Conservation (phyloP, 1,284 basidiomycete species). For the Puccinia triticina region DNA sequence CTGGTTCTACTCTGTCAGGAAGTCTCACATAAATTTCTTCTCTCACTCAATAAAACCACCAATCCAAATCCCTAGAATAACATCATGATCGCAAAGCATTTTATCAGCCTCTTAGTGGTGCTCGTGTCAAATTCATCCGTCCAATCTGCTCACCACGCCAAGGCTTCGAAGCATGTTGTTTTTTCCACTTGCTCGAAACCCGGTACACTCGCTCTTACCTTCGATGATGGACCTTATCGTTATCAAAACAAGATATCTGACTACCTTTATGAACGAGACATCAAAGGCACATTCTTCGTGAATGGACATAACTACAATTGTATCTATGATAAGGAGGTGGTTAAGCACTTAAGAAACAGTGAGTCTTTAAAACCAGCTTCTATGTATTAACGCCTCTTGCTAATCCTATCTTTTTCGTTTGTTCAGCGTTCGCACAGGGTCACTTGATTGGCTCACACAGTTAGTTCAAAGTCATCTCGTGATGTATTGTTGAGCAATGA, state of each 20-base stretch:
- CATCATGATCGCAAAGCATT: too few species aligned
- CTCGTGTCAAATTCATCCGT: too few species aligned
- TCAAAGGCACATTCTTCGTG: slow-evolving; percentile 37
- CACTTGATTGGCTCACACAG: slow-evolving; percentile 31
- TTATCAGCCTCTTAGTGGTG: too few species aligned
- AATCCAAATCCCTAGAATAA: too few species aligned
- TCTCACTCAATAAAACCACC: too few species aligned
- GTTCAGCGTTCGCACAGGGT: slow-evolving; percentile 5
- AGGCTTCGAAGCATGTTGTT: too few species aligned
- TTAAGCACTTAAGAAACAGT: slow-evolving; percentile 18
- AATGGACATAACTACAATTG: slow-evolving; percentile 38
- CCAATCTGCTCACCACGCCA: too few species aligned
- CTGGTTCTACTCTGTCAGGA: too few species aligned
- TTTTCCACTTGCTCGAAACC: slow-evolving; percentile 19
- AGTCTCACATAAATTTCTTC: too few species aligned
- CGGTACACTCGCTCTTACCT: slow-evolving; percentile 8
- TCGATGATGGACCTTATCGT: slow-evolving; percentile 34
- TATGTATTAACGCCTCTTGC: neutral
- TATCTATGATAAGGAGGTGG: slow-evolving; percentile 32
- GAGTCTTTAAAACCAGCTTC: neutral
- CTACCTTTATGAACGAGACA: neutral
- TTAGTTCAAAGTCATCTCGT: too few species aligned
- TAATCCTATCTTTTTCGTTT: neutral
- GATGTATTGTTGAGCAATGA: neutral
- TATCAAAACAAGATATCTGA: slow-evolving; percentile 27